Percentiles rank a stretch among this genome's conserved stretches.
These are phyloP conservation scores for Benincasa hispida DNA, from an alignment of 306 rosid species.

Conservation along the genomic window DNA sequence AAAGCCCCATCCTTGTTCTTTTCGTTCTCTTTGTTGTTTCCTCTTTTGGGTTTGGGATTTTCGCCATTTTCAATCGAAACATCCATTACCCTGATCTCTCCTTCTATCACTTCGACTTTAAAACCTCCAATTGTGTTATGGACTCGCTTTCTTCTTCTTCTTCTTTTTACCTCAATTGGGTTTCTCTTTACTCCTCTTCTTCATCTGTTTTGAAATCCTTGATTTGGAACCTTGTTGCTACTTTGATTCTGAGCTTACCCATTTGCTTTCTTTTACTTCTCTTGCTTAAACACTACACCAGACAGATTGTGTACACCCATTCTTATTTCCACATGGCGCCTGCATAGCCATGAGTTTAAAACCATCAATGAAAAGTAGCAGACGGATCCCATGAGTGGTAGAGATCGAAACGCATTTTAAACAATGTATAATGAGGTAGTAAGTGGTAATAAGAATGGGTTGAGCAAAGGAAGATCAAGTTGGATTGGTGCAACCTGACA, in stretches of 20 bases:
- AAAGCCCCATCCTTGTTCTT: slow-evolving; percentile 51
- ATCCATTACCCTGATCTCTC: slow-evolving; percentile 29
- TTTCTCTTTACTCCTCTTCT: slow-evolving; percentile 14
- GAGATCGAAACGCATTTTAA: not conserved
- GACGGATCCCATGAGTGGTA: not conserved
- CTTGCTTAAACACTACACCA: slow-evolving; percentile 62
- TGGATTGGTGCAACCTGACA: not conserved
- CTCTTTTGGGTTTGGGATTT: slow-evolving; percentile 67
- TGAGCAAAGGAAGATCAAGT: not conserved
- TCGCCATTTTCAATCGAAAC: slow-evolving; percentile 50
- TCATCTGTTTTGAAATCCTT: slow-evolving; percentile 26
- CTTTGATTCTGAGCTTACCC: slow-evolving; percentile 53
- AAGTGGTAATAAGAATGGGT: not conserved
- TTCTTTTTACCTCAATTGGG: slow-evolving; percentile 14
- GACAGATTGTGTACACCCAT: slow-evolving; percentile 50
- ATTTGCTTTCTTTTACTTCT: slow-evolving; percentile 46
- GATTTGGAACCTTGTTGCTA: slow-evolving; percentile 61
- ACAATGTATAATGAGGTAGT: not conserved
- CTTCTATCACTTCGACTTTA: slow-evolving; percentile 36
- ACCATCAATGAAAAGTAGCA: not conserved
- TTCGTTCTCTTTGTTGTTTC: slow-evolving; percentile 48
- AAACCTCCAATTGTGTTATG: slow-evolving; percentile 42
- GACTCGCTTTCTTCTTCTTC: not conserved
- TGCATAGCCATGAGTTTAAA: not conserved
- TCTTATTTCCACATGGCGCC: not conserved